Evolutionary conservation across 352 stramenopile species (phyloP).

Genomic region (Aphanomyces cochlioides): DNA sequence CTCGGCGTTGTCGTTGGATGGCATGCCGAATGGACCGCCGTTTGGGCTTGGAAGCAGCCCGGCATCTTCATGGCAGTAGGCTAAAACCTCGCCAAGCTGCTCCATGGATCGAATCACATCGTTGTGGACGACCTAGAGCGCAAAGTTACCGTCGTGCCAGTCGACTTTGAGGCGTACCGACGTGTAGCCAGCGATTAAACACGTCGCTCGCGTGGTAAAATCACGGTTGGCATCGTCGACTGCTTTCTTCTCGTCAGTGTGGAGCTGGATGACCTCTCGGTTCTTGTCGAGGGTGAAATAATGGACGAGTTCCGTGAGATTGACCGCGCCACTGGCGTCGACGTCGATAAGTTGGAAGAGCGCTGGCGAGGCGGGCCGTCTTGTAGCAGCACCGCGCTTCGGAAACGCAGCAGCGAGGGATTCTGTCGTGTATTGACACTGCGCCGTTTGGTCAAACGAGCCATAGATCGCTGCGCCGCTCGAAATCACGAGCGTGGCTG

Average conservation of each 20-base stretch:
- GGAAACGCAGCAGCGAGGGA: not conserved
- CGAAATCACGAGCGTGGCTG: not conserved
- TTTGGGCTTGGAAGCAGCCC: not conserved
- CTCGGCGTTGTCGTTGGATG: not conserved
- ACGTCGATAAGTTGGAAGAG: not conserved
- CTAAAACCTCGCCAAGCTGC: not conserved
- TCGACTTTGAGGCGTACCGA: not conserved
- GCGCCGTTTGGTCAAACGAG: not conserved
- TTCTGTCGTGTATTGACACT: not conserved
- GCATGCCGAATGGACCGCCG: not conserved
- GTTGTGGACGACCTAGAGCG: not conserved
- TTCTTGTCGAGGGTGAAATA: not conserved
- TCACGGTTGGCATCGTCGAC: not conserved
- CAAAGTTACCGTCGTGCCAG: not conserved
- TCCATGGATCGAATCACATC: not conserved
- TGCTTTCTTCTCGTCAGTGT: not conserved
- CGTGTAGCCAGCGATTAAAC: not conserved
- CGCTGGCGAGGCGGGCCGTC: not conserved
- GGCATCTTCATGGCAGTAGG: not conserved
- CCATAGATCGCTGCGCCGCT: not conserved
- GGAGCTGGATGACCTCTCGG: not conserved
- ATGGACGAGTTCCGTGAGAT: not conserved
- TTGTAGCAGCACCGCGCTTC: not conserved
- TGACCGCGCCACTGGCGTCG: slow-evolving; percentile 2
- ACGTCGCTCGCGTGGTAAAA: not conserved